A percentile compares a stretch with the other conserved stretches of the same genome.
Evolutionary conservation across 2,329 filamentous ascomycete genomes (phyloP).

Genomic region (Trichoderma gracile): DNA sequence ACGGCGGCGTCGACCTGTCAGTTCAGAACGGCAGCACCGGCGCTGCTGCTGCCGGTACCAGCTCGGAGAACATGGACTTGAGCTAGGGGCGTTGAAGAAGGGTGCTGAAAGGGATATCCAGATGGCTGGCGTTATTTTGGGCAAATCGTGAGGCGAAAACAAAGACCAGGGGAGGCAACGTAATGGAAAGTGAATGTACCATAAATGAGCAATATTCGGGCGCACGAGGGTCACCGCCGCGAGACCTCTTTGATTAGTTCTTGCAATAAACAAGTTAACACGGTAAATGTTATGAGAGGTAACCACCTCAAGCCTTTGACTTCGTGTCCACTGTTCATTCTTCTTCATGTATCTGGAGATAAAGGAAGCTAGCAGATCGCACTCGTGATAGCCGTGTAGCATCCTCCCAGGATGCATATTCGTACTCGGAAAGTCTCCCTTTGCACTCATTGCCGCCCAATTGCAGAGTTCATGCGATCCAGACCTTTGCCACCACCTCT

Average conservation of each 20-base stretch:
- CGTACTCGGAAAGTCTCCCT: too few relatives aligned
- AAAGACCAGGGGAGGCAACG: constrained; percentile 26
- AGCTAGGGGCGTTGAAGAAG: constrained; percentile 38
- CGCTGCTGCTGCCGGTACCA: not conserved
- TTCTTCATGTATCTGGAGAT: not conserved
- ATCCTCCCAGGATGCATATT: too few relatives aligned
- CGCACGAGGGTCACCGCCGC: constrained; percentile 26
- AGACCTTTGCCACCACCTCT: too few relatives aligned
- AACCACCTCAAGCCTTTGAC: not conserved
- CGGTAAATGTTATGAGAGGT: not conserved
- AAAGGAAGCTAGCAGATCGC: too few relatives aligned
- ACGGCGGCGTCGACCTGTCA: constrained; percentile 74
- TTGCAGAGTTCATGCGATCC: too few relatives aligned
- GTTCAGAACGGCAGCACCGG: constrained; percentile 39
- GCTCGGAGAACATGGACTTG: constrained; percentile 47
- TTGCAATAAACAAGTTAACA: constrained; percentile 22
- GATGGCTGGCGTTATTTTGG: constrained; percentile 39
- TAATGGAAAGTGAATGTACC: constrained; percentile 34
- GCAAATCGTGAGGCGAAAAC: constrained; percentile 29
- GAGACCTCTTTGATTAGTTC: constrained; percentile 27
- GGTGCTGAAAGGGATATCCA: constrained; percentile 20
- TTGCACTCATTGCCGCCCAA: too few relatives aligned
- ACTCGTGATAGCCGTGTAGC: too few relatives aligned
- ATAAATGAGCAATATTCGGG: constrained; percentile 33
- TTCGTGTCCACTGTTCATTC: not conserved